Base-by-base conservation (phyloP, 2,329 filamentous ascomycete species). In the Mycosphaerella sp. region DNA sequence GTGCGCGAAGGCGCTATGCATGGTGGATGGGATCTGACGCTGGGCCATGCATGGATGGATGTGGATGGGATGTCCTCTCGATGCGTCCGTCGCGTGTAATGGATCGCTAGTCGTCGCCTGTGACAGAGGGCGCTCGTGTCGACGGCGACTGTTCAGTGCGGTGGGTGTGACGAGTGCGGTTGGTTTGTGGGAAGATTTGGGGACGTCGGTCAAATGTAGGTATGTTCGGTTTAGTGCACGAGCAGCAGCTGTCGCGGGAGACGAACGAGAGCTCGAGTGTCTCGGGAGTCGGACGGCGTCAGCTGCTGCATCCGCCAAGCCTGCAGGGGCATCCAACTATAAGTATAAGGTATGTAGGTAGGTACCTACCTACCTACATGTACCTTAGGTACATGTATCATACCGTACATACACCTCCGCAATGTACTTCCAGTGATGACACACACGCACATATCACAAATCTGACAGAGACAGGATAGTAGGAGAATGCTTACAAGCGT, bases 1-100 rank as follows among this genome's bases (percentile, higher is more conserved):
- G 34, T 38, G 34, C 32, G 48, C 36, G 41, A 51, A 51, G 29
- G 48, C 48, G 48, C 48, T 45, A 38, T 51, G 41, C 48, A 51
- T 51, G 48, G 21, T 45, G 48, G 48, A 51, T 51, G 48, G 48
- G 29, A 45, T 45, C 48, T 51, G 48, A 41, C 48, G 42, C 29
- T 39, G 48, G 32, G 31, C 41, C 48, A 51, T 45, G 39, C 48
- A 51, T 51, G 48, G 26, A 29, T 29, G 26, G 26, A 29, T 29
- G 26, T 29, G 26, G 26, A 29, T 29, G 26, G 26, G 10, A 38
- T 38, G 34, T n/a, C 34, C 34, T 38, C 10, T n/a, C 10, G 34
- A n/a, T 38, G 34, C 34, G 34, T n/a, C 34, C 5, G 34, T n/a
- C 34, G 6, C 10, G 34, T n/a, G 10, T 4, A 38, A n/a, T 38